Evolutionary conservation across 2,329 filamentous ascomycete genomes (phyloP), one percentile per base, ranked within the genome.

Genomic region (Ophiostoma sp.): DNA sequence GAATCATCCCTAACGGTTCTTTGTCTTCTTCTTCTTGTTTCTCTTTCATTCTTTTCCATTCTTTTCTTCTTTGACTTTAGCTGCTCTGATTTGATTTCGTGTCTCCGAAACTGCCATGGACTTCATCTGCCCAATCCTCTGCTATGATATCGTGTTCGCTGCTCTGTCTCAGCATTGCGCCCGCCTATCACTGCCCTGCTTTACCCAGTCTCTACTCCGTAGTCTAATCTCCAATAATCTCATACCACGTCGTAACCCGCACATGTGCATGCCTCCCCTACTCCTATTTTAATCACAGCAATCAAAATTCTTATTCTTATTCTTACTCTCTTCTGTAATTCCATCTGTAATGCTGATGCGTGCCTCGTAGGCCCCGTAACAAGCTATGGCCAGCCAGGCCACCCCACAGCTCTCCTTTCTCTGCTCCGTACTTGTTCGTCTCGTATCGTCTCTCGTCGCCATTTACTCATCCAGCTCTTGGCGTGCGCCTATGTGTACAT

Each of bases 401-500:
- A 23, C 20, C 7, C 23, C 52, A 27, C 52, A 27, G 52, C 52
- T 57, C 52, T 57, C 52, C 23, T 27, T 57, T 57, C 15, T 44
- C 41, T 13, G 15, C 17, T 57, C 52, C 23, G n/a, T 27, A 31
- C 27, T 31, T 1, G 44, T n/a, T n/a, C 44, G 6, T 48, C 44
- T n/a, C 39, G 39, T 41, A 2, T 41, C 15, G 39, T 31, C 27
- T 39, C 36, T 20, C 13, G n/a, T 11, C 27, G 10, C 27, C 23
- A 31, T 17, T 62, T 62, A 62, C 57, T 62, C 57, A 62, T 57
- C 44, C n/a, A n/a, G n/a, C n/a, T 54, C 52, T 57, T 57, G 52
- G 52, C 52, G 5, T 3, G 3, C 2, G n/a, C 44, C 20, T 54
- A 54, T 3, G 20, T 13, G 27, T 62, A 62, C 57, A 62, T 62